These are phyloP conservation scores for Metarhizium brunneum DNA, from an alignment of 2,329 filamentous ascomycete genomes.

Conservation along the genomic window DNA sequence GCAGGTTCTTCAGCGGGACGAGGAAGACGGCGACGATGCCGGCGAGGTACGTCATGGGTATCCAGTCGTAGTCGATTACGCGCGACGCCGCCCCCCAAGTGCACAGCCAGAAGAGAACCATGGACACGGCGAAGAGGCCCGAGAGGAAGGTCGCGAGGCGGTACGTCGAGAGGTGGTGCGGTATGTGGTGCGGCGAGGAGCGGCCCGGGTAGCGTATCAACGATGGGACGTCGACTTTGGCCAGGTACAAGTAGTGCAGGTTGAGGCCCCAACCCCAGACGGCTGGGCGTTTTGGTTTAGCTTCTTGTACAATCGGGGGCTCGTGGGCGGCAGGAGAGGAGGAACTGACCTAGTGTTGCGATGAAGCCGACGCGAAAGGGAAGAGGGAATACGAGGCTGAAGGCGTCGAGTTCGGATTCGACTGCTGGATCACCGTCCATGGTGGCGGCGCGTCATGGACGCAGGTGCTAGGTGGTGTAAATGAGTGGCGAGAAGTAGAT, in stretches of 20 bases:
- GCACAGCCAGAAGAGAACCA: slow-evolving; percentile 74
- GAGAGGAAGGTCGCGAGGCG: slow-evolving; percentile 73
- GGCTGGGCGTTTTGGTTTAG: slow-evolving; percentile 41
- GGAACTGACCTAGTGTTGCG: slow-evolving; percentile 63
- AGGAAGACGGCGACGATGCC: slow-evolving; percentile 63
- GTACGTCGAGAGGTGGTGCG: slow-evolving; percentile 78
- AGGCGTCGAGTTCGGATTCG: slow-evolving; percentile 66
- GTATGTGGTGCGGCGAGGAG: slow-evolving; percentile 56
- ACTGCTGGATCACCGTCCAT: slow-evolving; percentile 71
- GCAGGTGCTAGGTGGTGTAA: neutral
- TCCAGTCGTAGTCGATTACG: slow-evolving; percentile 71
- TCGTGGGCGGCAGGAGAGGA: neutral
- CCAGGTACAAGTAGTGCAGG: slow-evolving; percentile 71
- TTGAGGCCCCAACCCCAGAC: slow-evolving; percentile 95
- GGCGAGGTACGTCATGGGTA: slow-evolving; percentile 76
- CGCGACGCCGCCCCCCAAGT: slow-evolving; percentile 61
- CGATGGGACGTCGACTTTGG: slow-evolving; percentile 78
- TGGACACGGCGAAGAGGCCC: slow-evolving; percentile 58
- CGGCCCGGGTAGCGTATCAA: slow-evolving; percentile 81
- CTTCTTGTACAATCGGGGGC: neutral
- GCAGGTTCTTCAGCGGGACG: slow-evolving; percentile 59
- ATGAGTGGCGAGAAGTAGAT: neutral
- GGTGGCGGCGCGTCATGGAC: slow-evolving; percentile 13
- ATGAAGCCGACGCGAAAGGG: slow-evolving; percentile 85
- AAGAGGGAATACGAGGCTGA: slow-evolving; percentile 78